Evolutionary conservation across 805 yeast species (phyloP), one percentile per base, ranked within the genome.

Genomic region (Lipomyces kockii): DNA sequence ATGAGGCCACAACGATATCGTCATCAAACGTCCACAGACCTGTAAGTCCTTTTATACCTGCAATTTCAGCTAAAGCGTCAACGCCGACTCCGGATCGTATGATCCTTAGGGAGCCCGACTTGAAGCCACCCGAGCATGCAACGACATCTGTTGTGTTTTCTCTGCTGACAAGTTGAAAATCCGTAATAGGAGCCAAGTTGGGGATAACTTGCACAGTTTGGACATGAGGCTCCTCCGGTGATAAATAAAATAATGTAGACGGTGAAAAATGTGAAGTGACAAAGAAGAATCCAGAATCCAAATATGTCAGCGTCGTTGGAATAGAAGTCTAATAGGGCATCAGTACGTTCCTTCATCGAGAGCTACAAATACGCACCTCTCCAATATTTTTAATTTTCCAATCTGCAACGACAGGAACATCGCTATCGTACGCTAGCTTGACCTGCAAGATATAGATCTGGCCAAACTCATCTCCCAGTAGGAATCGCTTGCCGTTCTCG

Each of bases 71-170:
- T 9, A 61, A 14, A 2, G 64, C 60, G 6, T 62, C 68, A 22
- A 71, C 65, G n/a, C 71, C 70, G 29, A 71, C 70, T 12, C 73
- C 71, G 17, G 66, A 54, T 6, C 68, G 64, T 12, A 71, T 63
- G 14, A 71, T 58, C 5, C 73, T 46, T 8, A 71, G 55, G 8
- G 71, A 62, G 20, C 74, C 74, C 2, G 71, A 66, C 61, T 63
- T 67, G 51, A 71, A 71, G n/a, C 66, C 74, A 20, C 73, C 73
- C 7, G 71, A 67, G 63, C 74, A 71, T 0, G 73, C 70, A 12
- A 71, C 54, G 5, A 71, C 63, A 43, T 66, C 69, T 3, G 61
- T 46, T 8, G 70, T 14, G 27, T 58, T 61, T 17, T 69, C 72
- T 11, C 66, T 58, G 27, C 29, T 34, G 20, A 65, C 54, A 5